Conservation (phyloP, 495 filamentous ascomycete species). For the Podospora fimiseda region DNA sequence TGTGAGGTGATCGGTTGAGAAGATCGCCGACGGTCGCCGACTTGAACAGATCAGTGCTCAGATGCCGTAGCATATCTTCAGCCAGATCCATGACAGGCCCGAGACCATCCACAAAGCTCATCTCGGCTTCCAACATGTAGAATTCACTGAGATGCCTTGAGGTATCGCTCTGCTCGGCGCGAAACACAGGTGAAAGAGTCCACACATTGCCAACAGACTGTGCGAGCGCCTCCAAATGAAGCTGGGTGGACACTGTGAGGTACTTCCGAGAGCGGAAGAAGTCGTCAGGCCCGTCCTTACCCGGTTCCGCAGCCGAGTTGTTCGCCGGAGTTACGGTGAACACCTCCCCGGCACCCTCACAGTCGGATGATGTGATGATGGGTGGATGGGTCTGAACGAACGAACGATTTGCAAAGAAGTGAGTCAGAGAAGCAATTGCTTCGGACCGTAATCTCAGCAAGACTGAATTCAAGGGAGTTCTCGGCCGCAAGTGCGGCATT, state of each 20-base stretch:
- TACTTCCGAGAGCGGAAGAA: slow-evolving; percentile 94
- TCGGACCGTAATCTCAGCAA: slow-evolving; percentile 82
- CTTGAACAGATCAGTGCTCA: slow-evolving; percentile 48
- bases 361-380: slow-evolving; percentile 93
- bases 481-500: slow-evolving; percentile 80
- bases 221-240: slow-evolving; percentile 89
- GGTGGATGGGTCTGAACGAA: slow-evolving; percentile 90
- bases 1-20: slow-evolving; percentile 23
- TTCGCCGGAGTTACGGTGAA: slow-evolving; percentile 57
- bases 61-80: slow-evolving; percentile 65
- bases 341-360: slow-evolving; percentile 95
- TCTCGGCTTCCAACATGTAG: slow-evolving; percentile 95
- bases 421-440: slow-evolving; percentile 61
- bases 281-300: slow-evolving; percentile 3
- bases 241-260: slow-evolving; percentile 88
- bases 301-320: slow-evolving; percentile 22
- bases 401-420: slow-evolving; percentile 59
- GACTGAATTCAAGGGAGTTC: slow-evolving; percentile 73
- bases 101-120: slow-evolving; percentile 67
- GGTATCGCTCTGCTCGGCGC: slow-evolving; percentile 91
- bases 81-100: slow-evolving; percentile 65
- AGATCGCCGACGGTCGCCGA: slow-evolving; percentile 58
- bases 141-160: slow-evolving; percentile 93
- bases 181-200: slow-evolving; percentile 89
- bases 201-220: slow-evolving; percentile 86